phyloP scores from a whole-genome alignment of 2,329 filamentous ascomycete genomes.

The Curvularia sp. region DNA sequence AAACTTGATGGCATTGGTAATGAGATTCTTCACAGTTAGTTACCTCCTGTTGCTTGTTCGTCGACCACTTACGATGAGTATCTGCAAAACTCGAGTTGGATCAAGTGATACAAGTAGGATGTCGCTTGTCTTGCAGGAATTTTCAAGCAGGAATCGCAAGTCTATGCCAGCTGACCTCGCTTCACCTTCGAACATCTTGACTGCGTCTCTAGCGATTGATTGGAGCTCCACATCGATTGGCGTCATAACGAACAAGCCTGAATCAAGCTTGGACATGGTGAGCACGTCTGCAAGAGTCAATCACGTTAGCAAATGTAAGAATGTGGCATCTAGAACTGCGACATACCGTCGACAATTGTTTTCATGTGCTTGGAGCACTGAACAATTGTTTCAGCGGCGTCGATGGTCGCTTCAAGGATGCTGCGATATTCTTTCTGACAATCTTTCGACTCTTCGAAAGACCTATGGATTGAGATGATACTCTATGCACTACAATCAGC shows the following conservation, averaged over 20 bases:
- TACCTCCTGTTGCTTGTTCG: neutral
- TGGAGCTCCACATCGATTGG: constrained; percentile 50
- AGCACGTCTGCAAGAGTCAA: constrained; percentile 7
- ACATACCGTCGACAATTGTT: constrained; percentile 53
- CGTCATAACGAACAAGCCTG: constrained; percentile 52
- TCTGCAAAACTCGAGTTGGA: constrained; percentile 53
- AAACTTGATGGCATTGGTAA: constrained; percentile 58
- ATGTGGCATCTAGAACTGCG: neutral
- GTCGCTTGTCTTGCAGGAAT: constrained; percentile 44
- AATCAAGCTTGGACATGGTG: constrained; percentile 53
- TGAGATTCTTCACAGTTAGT: constrained; percentile 41
- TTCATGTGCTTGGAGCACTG: constrained; percentile 57
- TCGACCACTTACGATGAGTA: constrained; percentile 31
- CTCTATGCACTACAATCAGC: constrained; percentile 13
- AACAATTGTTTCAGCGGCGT: constrained; percentile 54
- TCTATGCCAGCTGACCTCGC: constrained; percentile 40
- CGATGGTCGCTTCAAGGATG: constrained; percentile 33
- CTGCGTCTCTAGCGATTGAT: constrained; percentile 42
- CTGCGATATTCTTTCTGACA: constrained; percentile 22
- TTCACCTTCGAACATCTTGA: constrained; percentile 52
- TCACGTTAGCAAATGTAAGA: neutral
- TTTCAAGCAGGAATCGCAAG: constrained; percentile 43
- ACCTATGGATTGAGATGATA: constrained; percentile 25
- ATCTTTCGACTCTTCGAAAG: constrained; percentile 11
- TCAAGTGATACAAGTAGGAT: constrained; percentile 53